Base-by-base conservation (phyloP, 768 basidiomycete genomes). In the Tephrocybe sp. region DNA sequence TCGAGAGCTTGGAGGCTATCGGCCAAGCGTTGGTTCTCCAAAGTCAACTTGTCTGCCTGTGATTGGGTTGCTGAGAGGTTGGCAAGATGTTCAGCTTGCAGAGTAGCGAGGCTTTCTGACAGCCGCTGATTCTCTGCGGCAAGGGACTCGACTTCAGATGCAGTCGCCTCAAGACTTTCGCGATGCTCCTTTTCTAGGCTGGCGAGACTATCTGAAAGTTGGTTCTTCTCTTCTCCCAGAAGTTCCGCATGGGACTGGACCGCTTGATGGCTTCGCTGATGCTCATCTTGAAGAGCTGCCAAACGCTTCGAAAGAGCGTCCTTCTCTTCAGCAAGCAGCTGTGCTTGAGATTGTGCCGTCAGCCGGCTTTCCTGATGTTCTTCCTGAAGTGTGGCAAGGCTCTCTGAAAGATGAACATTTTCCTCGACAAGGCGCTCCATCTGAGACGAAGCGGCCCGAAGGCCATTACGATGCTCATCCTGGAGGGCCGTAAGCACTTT, bases 361-460 rank as follows among this genome's bases (percentile, higher is more conserved):
- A 41, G 12, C 23, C 34, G 33, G 20, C 23, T 52, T 47, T 35
- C 35, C 17, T n/a, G 41, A 47, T 55, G 54, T 17, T 55, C 39
- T 17, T 20, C 26, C 35, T 55, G 48, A n/a, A 48, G 16, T 6
- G 26, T 22, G 12, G 20, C 40, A 9, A 55, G 20, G 10, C 39
- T 51, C n/a, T 47, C 17, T 13, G 49, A 41, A 5, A 55, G 39
- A 20, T 16, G 3, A 35, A 46, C 54, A 23, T 48, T 55, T 14
- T 55, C 54, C 38, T 31, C 40, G n/a, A 13, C 45, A 39, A 51
- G 49, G 3, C 16, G 20, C n/a, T 50, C 39, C 19, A 26, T 31
- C 33, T 49, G 51, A 13, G 40, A 23, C 16, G 13, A 22, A 5
- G 36, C 47, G 26, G 34, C 42, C n/a, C 30, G 45, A 30, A 52